Percentiles rank a stretch among this genome's conserved stretches.
phyloP scores from a whole-genome alignment of 2,329 filamentous ascomycete genomes.

The Fusarium hostae region DNA sequence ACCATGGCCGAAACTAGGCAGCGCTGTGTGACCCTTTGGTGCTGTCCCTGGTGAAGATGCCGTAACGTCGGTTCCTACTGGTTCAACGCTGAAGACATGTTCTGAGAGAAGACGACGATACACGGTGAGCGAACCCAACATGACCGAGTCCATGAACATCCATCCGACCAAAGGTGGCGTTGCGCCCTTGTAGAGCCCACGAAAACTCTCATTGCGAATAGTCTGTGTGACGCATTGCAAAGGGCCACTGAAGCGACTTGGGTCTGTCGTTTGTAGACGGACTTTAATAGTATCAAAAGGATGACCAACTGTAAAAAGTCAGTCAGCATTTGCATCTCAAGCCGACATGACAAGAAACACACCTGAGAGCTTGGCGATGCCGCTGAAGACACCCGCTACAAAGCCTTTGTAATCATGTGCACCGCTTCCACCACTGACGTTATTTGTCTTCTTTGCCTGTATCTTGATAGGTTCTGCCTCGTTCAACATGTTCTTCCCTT shows the following conservation, averaged over 20 bases:
- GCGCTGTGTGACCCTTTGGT: slow-evolving; percentile 49
- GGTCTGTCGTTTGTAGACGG: slow-evolving; percentile 86
- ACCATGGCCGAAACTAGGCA: slow-evolving; percentile 85
- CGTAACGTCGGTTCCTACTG: slow-evolving; percentile 23
- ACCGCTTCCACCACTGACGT: slow-evolving; percentile 1
- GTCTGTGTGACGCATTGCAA: slow-evolving; percentile 88
- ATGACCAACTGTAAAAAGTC: slow-evolving; percentile 63
- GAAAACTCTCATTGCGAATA: slow-evolving; percentile 83
- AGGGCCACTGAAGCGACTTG: slow-evolving; percentile 83
- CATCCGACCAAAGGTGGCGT: slow-evolving; percentile 92
- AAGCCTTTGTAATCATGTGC: slow-evolving; percentile 86
- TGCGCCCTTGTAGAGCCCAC: slow-evolving; percentile 92
- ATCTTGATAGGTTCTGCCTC: not conserved
- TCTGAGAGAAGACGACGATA: slow-evolving; percentile 88
- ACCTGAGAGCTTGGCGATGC: slow-evolving; percentile 90
- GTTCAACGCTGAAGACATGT: slow-evolving; percentile 73
- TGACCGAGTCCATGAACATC: slow-evolving; percentile 96
- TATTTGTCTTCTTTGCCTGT: slow-evolving; percentile 12
- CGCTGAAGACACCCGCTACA: slow-evolving; percentile 94
- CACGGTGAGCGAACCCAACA: slow-evolving; percentile 91
- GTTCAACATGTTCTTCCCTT: slow-evolving; percentile 9
- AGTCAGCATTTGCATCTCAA: slow-evolving; percentile 2
- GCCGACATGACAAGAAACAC: slow-evolving; percentile 42
- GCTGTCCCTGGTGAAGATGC: slow-evolving; percentile 19
- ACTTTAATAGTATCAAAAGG: slow-evolving; percentile 98